phyloP scores from a whole-genome alignment of 163 green algal genomes.

The Scenedesmus sp. region DNA sequence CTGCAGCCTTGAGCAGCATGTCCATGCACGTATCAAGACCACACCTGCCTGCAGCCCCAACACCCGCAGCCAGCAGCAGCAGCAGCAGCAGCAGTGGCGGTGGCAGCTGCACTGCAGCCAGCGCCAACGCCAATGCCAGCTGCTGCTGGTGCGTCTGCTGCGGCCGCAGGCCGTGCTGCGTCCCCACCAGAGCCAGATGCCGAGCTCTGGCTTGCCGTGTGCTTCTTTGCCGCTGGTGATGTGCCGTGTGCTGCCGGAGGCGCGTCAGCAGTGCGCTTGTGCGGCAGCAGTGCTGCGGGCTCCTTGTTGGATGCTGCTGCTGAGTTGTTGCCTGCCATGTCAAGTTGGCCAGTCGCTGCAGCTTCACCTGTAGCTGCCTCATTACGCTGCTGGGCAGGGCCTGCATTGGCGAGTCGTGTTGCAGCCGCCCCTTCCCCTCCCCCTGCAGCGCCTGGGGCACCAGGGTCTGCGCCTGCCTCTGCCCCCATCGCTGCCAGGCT shows the following conservation, averaged over 20 bases:
- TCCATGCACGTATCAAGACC: neutral
- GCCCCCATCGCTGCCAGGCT: too few species aligned
- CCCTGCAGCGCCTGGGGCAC: too few species aligned
- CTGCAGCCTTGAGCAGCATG: neutral
- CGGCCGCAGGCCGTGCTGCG: neutral
- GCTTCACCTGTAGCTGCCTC: neutral
- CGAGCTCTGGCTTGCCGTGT: neutral
- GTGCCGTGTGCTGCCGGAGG: neutral
- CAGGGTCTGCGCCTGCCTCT: too few species aligned
- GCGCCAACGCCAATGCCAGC: neutral
- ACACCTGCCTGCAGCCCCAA: neutral
- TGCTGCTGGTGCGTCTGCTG: slow-evolving; percentile 1
- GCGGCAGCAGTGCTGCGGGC: neutral
- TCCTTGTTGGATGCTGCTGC: neutral
- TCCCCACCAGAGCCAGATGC: neutral
- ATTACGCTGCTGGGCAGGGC: neutral
- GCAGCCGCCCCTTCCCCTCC: neutral
- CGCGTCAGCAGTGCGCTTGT: neutral
- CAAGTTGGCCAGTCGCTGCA: neutral
- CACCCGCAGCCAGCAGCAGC: too few species aligned
- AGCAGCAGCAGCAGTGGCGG: neutral
- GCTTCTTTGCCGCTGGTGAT: neutral
- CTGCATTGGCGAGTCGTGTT: neutral
- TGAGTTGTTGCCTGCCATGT: neutral
- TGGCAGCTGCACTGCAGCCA: neutral